Base-by-base conservation (phyloP, 345 rosid genomes). In the Populus deltoides region DNA sequence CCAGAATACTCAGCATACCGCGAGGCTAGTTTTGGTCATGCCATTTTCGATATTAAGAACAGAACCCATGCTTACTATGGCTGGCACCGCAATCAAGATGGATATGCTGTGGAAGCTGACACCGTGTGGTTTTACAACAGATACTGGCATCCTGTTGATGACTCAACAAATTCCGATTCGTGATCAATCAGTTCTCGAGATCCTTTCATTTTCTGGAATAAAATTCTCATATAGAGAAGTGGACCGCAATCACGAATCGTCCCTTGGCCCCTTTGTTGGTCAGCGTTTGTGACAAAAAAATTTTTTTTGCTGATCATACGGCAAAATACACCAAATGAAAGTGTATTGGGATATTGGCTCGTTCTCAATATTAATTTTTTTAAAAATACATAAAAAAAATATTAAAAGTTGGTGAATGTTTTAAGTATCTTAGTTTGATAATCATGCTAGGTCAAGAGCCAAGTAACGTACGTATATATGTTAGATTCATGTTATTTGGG, bases 1-100 rank as follows among this genome's bases (percentile, higher is more conserved):
- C 99, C 99, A 2, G 76, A 80, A 9, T 96, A 92, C 88, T 96
- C 99, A 3, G 97, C 99, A 1, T 96, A 78, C 38, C 89, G 98
- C 1, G 99, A 96, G 76, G 97, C 98, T 3, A 93, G 99, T 76
- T 96, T 92, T 25, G 98, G 99, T 9, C 98, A 96, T 13, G 99
- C 97, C 20, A 86, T 87, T 38, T 91, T 93, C 5, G 87, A 87
- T 53, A 91, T 93, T 66, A 89, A 91, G 92, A 96, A 96, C 87
- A 71, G 90, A 74, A 91, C 98, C 5, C 99, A 93, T 8, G 97
- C 98, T 9, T 80, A 79, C 73, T 92, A 89, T 66, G 86, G 87
- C 74, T 95, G 98, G 99, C 96, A 95, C 63, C 85, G 94, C 24
- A 95, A 95, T 76, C 92, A 93, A 18, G 98, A 93, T 83, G 98